Evolutionary conservation across 2,329 filamentous ascomycete genomes (phyloP), one percentile per base, ranked within the genome.

Genomic region (Beauveria sp.): DNA sequence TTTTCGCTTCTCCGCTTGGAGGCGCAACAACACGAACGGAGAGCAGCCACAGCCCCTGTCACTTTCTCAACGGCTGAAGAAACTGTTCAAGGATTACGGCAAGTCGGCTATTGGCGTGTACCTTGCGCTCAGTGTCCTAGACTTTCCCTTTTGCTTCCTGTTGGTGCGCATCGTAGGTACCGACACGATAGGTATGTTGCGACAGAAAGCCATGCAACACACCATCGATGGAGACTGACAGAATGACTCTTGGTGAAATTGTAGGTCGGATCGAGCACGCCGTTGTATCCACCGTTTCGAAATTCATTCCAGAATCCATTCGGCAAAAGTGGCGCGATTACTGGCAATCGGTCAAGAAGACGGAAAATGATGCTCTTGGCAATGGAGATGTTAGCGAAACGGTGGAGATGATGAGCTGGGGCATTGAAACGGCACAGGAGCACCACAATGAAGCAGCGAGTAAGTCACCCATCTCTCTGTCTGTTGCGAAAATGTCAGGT

Each of bases 41-140:
- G 65, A 65, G 4, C 64, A 69, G 51, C 1, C 38, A 18, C 63
- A 71, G 65, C 68, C 65, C 10, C 74, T 78, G 14, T 84, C 86
- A 8, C 73, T 95, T 48, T 88, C 87, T 2, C 86, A 86, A 65
- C 83, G 88, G 28, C 78, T 98, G 71, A 92, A 88, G 75, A 91
- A 90, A 72, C 83, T 99, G 51, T 92, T 89, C 3, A 87, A 88
- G 65, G 93, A 98, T 74, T 99, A 99, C 74, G 95, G 95, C 46
- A 98, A 93, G 91, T 84, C 90, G 3, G 93, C 93, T 1, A 75
- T 97, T 5, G 93, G 92, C n/a, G 90, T 99, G 16, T 99, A 99
- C 74, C 75, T 97, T 12, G 81, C 80, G 1, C 77, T 99, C 60
- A 93, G 90, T 48, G 88, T 90, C 43, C 77, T 96, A 57, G 95